Evolutionary conservation across 192 early-diverging fungal genomes (phyloP).

Genomic region (Coemansia sp.): DNA sequence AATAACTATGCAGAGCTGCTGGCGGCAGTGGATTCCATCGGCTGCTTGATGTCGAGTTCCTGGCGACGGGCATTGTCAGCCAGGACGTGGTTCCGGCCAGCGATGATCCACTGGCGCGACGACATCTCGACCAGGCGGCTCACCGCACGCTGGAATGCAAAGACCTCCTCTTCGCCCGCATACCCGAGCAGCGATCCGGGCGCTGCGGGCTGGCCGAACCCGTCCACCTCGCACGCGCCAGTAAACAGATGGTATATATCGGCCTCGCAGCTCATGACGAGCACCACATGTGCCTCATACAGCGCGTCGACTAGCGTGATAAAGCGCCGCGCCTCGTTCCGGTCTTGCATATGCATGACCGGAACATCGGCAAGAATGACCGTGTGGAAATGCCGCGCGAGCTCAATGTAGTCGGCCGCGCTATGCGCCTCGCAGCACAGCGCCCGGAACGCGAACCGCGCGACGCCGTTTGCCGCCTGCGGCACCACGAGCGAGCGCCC

Average conservation of each 20-base stretch:
- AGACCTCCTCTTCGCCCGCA: conserved; percentile 86
- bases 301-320: conserved; percentile 93
- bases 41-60: conserved; percentile 1
- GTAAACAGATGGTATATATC: conserved; percentile 69
- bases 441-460: conserved; percentile 72
- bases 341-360: conserved; percentile 59
- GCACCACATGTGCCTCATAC: conserved; percentile 77
- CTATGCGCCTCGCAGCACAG: conserved; percentile 74
- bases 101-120: conserved; percentile 65
- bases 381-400: conserved; percentile 71
- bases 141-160: conserved; percentile 93
- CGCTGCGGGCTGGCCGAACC: no score
- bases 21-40: no score
- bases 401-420: conserved; percentile 88
- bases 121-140: conserved; percentile 95
- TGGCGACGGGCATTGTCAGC: conserved; percentile 40
- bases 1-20: no score
- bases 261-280: conserved; percentile 71
- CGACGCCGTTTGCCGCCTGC: conserved; percentile 62
- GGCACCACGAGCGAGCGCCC: conserved; percentile 74
- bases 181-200: conserved; percentile 8
- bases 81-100: conserved; percentile 23
- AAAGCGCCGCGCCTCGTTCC: conserved; percentile 87
- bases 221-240: conserved; percentile 56
- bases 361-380: conserved; percentile 80